Evolutionary conservation across 768 basidiomycete species (phyloP).

Genomic region (Lyophyllum shimeji): DNA sequence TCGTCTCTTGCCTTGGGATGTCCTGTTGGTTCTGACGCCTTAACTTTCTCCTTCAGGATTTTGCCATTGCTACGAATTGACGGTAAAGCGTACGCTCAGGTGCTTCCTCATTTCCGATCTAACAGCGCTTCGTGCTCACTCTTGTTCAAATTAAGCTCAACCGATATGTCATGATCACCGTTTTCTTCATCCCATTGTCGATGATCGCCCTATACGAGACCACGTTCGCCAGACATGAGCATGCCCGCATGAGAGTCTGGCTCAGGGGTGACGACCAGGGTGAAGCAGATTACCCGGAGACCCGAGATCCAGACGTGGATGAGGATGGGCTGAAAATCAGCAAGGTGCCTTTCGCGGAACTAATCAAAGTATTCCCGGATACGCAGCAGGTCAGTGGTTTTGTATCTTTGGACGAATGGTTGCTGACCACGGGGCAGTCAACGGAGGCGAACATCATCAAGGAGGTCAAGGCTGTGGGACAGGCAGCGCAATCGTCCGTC

Average conservation of each 20-base stretch:
- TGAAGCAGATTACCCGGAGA: constrained; percentile 49
- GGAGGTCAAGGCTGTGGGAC: constrained; percentile 66
- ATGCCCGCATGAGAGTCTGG: constrained; percentile 70
- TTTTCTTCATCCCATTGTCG: constrained; percentile 83
- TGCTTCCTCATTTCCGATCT: constrained; percentile 8
- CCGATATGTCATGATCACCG: constrained; percentile 66
- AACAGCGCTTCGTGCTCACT: constrained; percentile 5
- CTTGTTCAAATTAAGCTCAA: constrained; percentile 53
- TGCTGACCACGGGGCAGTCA: constrained; percentile 44
- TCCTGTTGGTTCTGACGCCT: constrained; percentile 2
- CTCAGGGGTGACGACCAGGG: constrained; percentile 60
- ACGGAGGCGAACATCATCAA: constrained; percentile 64
- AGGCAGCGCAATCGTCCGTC: not conserved
- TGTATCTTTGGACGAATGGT: not conserved
- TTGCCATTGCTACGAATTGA: constrained; percentile 45
- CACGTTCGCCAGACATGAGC: constrained; percentile 42
- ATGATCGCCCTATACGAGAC: constrained; percentile 79
- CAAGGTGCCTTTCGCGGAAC: constrained; percentile 65
- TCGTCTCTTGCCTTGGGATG: not conserved
- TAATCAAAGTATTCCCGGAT: constrained; percentile 74
- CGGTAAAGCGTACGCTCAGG: constrained; percentile 59
- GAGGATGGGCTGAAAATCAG: constrained; percentile 65
- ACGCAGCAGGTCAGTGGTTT: constrained; percentile 55
- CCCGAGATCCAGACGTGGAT: constrained; percentile 61
- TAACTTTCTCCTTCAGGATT: constrained; percentile 29